phyloP scores from a whole-genome alignment of 805 yeast genomes.

The Yarrowia osloensis region DNA sequence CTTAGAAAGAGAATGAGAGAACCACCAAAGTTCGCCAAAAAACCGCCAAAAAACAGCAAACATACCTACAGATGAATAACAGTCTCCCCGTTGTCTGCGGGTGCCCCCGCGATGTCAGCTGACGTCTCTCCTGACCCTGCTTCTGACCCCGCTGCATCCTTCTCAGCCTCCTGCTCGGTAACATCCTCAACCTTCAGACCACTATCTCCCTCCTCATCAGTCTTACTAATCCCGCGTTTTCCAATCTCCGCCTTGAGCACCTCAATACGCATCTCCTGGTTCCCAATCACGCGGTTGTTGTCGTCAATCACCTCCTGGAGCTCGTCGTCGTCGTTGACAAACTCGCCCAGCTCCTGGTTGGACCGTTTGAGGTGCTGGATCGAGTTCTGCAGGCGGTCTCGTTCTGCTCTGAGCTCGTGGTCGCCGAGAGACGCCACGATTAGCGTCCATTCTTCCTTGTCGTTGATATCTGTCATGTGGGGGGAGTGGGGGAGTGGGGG shows the following conservation, averaged over 20 bases:
- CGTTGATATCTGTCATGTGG: conserved; percentile 13
- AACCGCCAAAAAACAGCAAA: no score
- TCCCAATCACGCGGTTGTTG: background rate
- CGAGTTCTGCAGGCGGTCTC: conserved; percentile 38
- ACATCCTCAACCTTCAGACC: background rate
- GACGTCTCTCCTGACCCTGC: background rate
- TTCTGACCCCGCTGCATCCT: background rate
- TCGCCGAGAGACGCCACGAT: conserved; percentile 17
- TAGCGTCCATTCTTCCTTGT: conserved; percentile 22
- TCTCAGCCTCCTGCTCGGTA: background rate
- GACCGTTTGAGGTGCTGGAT: conserved; percentile 40
- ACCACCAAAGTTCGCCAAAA: no score
- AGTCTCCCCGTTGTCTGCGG: background rate
- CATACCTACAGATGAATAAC: background rate
- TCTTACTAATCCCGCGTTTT: background rate
- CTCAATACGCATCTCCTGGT: conserved; percentile 10
- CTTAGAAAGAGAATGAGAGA: no score
- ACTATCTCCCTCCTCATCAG: background rate
- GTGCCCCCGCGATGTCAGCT: no score
- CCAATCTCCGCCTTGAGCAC: background rate
- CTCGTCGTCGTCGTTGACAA: conserved; percentile 33
- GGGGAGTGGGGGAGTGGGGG: background rate
- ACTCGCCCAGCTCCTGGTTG: conserved; percentile 37
- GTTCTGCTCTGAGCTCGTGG: conserved; percentile 33
- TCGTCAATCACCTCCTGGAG: conserved; percentile 22